Evolutionary conservation across 2,329 filamentous ascomycete genomes (phyloP).

Genomic region (Didymella arachidicola): DNA sequence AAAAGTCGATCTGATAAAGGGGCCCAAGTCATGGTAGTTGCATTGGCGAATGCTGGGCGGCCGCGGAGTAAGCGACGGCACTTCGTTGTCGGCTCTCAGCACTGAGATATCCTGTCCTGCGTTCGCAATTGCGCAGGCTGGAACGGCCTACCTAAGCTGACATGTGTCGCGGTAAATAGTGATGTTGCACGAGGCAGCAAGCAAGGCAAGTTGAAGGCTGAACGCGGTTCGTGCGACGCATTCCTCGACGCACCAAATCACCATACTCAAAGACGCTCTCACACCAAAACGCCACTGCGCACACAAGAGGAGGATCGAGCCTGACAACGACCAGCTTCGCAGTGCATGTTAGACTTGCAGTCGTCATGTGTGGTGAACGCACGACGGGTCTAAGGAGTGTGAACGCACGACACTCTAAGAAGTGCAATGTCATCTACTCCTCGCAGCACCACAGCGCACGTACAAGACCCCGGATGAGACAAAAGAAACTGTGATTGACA

Average conservation of each 20-base stretch:
- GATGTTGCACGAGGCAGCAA: slow-evolving; percentile 9
- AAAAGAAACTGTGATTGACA: background rate
- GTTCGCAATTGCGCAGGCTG: too few species aligned
- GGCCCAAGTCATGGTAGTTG: background rate
- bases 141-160: background rate
- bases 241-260: slow-evolving; percentile 7
- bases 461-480: background rate
- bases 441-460: too few species aligned
- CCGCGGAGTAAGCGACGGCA: background rate
- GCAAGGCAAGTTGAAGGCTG: slow-evolving; percentile 7
- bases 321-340: background rate
- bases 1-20: slow-evolving; percentile 17
- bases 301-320: background rate
- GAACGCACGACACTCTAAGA: too few species aligned
- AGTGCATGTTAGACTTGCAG: background rate
- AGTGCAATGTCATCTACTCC: too few species aligned
- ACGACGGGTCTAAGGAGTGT: background rate
- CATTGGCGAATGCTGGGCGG: slow-evolving; percentile 16
- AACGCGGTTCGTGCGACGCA: slow-evolving; percentile 9
- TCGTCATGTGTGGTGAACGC: background rate
- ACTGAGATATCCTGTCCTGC: too few species aligned
- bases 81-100: too few species aligned
- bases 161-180: background rate
- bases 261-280: background rate
- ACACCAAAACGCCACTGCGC: background rate